Percentiles rank a stretch among this genome's conserved stretches.
Evolutionary conservation across 352 stramenopile genomes (phyloP).

Genomic region (Pythium aquatile): DNA sequence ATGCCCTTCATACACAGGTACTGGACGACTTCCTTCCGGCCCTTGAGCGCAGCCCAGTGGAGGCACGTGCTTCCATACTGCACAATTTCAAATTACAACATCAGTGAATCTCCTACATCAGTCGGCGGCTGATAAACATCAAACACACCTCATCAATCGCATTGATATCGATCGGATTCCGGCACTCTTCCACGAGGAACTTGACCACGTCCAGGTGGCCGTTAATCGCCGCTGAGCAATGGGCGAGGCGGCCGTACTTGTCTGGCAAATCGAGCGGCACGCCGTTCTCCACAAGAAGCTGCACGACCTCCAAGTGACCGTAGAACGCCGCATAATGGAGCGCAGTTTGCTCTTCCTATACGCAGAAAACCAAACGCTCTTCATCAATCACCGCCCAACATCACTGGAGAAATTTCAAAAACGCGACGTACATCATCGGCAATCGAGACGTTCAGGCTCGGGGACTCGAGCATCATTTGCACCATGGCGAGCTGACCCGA

Average conservation of each 20-base stretch:
- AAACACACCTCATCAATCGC: conserved; percentile 74
- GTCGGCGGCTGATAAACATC: neutral
- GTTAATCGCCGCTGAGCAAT: conserved; percentile 84
- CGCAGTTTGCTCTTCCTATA: conserved; percentile 75
- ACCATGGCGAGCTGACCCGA: conserved; percentile 82
- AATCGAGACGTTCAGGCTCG: conserved; percentile 54
- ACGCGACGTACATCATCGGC: conserved; percentile 59
- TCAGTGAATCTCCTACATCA: neutral
- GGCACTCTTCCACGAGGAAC: conserved; percentile 82
- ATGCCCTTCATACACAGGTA: conserved; percentile 89
- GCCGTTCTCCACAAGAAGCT: conserved; percentile 77
- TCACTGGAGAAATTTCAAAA: neutral
- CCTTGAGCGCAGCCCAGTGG: conserved; percentile 83
- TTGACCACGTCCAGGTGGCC: conserved; percentile 82
- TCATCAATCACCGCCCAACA: neutral
- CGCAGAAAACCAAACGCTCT: neutral
- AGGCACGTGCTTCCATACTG: conserved; percentile 85
- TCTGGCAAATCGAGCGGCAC: conserved; percentile 79
- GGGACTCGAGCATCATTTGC: conserved; percentile 67
- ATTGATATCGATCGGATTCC: conserved; percentile 83
- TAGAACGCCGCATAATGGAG: conserved; percentile 88
- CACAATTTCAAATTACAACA: neutral
- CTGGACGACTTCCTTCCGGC: conserved; percentile 85
- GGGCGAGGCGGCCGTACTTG: conserved; percentile 79
- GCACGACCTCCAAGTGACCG: conserved; percentile 83